Base-by-base conservation (phyloP, 805 yeast genomes). In the Pichia eremophila region DNA sequence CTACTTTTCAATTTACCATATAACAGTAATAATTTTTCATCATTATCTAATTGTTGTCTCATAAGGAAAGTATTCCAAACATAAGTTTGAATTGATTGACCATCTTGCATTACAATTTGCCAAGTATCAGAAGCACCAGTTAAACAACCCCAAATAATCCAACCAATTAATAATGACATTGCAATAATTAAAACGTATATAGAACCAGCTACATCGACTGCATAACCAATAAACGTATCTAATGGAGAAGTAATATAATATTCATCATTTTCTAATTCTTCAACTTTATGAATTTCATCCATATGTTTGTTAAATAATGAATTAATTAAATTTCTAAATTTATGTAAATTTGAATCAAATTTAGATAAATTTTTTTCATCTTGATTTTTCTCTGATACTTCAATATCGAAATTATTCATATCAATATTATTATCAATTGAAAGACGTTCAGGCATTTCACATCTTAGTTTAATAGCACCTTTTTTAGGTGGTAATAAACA, bases 61-160 rank as follows among this genome's bases (percentile, higher is more conserved):
- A 65, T 68, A 43, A 68, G 50, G 19, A 68, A 51, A 1, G 72
- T 67, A 49, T 68, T 71, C 67, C 71, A 68, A 27, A 65, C 47
- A 49, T 68, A 68, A 44, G 66, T 53, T 51, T 67, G 72, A 44
- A 68, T 63, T 0, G 71, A 67, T 48, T 66, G 68, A 22, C 70
- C 71, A 54, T 68, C 72, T 51, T 68, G 70, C 69, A 68, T 68
- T 4, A 64, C 64, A 37, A 68, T 67, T 54, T 68, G 72, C 72
- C 72, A 68, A 41, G 56, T 57, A 43, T 57, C 57, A 9, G 70
- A 64, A 2, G 62, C 70, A 17, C 54, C 51, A 19, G 57, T 59
- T 6, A 61, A 53, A 17, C 54, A 52, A 36, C 71, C 49, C 59
- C 54, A 35, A 55, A 48, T 32, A n/a, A 46, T 35, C 60, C 60